Percentiles rank a stretch among this genome's conserved stretches.
Conservation (phyloP, 2,329 filamentous ascomycete genomes). For the Fonsecaea monophora region DNA sequence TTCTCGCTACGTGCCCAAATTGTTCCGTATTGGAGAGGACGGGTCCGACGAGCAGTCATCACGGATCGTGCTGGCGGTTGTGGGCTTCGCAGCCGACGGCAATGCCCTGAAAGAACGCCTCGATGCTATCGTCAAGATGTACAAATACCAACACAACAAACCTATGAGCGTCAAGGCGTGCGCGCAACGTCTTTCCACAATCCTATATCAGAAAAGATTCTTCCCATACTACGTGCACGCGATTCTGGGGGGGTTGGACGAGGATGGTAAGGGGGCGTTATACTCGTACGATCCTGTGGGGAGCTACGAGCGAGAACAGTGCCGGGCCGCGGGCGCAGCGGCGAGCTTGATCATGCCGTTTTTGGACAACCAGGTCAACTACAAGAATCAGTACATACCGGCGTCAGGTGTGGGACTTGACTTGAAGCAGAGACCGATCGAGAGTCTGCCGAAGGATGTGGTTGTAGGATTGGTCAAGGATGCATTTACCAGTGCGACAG, state of each 20-base stretch:
- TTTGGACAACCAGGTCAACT: slow-evolving; percentile 98
- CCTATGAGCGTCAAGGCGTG: slow-evolving; percentile 93
- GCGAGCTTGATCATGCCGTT: slow-evolving; percentile 98
- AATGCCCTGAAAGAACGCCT: slow-evolving; percentile 91
- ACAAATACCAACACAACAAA: slow-evolving; percentile 97
- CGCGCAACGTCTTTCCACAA: slow-evolving; percentile 91
- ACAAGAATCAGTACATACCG: slow-evolving; percentile 97
- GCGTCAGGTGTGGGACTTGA: slow-evolving; percentile 83
- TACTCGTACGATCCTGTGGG: slow-evolving; percentile 99
- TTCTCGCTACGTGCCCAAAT: slow-evolving; percentile 91
- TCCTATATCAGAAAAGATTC: slow-evolving; percentile 96
- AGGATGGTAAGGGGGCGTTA: slow-evolving; percentile 89
- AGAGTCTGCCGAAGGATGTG: slow-evolving; percentile 67
- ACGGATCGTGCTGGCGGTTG: slow-evolving; percentile 87
- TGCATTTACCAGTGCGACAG: slow-evolving; percentile 96
- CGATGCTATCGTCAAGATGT: slow-evolving; percentile 97
- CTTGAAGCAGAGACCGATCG: slow-evolving; percentile 66
- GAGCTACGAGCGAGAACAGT: slow-evolving; percentile 96
- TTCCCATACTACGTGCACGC: slow-evolving; percentile 98
- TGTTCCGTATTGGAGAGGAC: slow-evolving; percentile 95
- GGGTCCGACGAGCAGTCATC: slow-evolving; percentile 70
- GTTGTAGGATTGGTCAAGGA: slow-evolving; percentile 92
- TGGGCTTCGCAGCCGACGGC: slow-evolving; percentile 94
- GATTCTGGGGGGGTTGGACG: slow-evolving; percentile 91
- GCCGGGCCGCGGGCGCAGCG: slow-evolving; percentile 88